Percentiles rank a stretch among this genome's conserved stretches.
Conservation (phyloP, 2,329 filamentous ascomycete species). For the Fusarium beomiforme region DNA sequence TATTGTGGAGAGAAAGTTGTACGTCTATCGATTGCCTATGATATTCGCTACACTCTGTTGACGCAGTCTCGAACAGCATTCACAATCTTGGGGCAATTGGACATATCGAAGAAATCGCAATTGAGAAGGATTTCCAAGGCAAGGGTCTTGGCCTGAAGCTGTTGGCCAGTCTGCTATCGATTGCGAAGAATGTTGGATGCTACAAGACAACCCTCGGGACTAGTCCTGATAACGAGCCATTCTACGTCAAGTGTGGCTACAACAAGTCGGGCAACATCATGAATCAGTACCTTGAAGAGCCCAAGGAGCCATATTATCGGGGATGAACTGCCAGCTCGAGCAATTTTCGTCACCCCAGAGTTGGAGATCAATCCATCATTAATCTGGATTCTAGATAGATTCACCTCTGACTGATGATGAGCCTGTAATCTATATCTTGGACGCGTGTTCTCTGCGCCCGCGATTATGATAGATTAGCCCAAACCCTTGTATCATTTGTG, state of each 20-base stretch:
- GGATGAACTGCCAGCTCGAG: no score
- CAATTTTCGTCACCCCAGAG: no score
- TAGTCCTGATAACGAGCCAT: neutral
- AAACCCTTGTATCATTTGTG: no score
- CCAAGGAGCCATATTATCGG: neutral
- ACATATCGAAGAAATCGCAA: neutral
- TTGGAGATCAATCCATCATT: no score
- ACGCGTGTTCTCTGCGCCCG: no score
- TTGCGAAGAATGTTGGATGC: neutral
- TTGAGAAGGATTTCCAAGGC: neutral
- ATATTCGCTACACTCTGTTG: neutral
- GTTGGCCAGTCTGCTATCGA: neutral
- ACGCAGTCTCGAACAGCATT: neutral
- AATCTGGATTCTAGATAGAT: no score
- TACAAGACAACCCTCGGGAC: neutral
- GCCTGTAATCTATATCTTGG: no score
- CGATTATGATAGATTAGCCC: no score
- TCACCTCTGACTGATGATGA: no score
- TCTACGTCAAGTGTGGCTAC: neutral
- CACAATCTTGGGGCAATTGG: neutral
- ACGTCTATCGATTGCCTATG: fast-evolving
- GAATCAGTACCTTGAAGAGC: neutral
- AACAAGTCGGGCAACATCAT: neutral
- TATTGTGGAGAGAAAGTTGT: neutral
- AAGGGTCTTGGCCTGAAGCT: neutral